These are phyloP conservation scores for Candida glucosophila DNA, from an alignment of 1,139 yeast genomes.

Conservation along the genomic window DNA sequence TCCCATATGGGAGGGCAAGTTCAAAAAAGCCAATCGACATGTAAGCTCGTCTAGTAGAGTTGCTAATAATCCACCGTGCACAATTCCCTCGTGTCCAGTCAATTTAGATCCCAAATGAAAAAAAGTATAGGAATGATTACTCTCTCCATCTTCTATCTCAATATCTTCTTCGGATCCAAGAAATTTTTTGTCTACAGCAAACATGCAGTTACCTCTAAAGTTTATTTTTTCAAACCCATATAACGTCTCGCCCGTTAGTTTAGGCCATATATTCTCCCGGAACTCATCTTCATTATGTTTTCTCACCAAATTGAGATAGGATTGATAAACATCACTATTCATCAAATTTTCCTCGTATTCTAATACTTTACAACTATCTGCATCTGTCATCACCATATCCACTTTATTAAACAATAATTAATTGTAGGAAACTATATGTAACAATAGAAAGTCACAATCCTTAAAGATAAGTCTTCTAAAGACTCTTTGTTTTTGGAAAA, in stretches of 20 bases:
- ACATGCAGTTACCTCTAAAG: slow-evolving; percentile 28
- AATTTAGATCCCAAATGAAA: slow-evolving; percentile 38
- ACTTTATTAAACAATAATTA: no score
- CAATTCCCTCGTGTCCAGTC: slow-evolving; percentile 42
- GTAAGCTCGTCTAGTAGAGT: slow-evolving; percentile 46
- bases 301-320: no score
- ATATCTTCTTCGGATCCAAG: slow-evolving; percentile 11
- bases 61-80: slow-evolving; percentile 52
- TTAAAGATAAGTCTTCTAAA: no score
- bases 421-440: no score
- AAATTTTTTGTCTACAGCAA: slow-evolving; percentile 25
- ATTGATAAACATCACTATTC: no score
- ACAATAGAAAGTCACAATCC: no score
- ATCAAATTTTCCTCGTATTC: no score
- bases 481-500: no score
- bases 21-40: slow-evolving; percentile 43
- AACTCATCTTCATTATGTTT: no score
- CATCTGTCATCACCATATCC: no score
- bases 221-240: slow-evolving; percentile 27
- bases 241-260: slow-evolving; percentile 29
- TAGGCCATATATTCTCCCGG: slow-evolving; percentile 19
- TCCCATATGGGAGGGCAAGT: slow-evolving; percentile 32
- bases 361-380: no score
- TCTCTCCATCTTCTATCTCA: slow-evolving; percentile 5
- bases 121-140: slow-evolving; percentile 24